phyloP scores from a whole-genome alignment of 371 early-diverging fungal genomes.

The Syncephalastrum sp. region DNA sequence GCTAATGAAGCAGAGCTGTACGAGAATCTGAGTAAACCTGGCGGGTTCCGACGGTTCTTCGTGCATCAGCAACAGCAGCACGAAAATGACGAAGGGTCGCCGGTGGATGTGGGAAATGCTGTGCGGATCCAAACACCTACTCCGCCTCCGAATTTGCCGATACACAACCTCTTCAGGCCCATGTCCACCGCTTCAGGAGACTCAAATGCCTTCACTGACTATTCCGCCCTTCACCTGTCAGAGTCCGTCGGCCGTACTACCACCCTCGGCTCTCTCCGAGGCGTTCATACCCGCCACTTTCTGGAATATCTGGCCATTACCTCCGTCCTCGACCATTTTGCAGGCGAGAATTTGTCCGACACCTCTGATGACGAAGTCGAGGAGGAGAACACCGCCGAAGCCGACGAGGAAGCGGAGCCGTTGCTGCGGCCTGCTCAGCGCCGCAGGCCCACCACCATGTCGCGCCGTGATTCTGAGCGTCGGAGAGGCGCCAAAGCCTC shows the following conservation, averaged over 20 bases:
- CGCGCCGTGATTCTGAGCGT: too few species aligned
- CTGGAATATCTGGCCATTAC: constrained; percentile 68
- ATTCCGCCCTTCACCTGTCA: constrained; percentile 14
- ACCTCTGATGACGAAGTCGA: constrained; percentile 54
- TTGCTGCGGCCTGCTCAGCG: constrained; percentile 28
- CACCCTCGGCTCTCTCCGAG: constrained; percentile 16
- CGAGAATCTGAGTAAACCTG: constrained; percentile 60
- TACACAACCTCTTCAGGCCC: constrained; percentile 26
- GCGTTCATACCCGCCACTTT: constrained; percentile 50
- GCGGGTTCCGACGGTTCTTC: constrained; percentile 72
- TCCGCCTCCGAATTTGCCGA: too few species aligned
- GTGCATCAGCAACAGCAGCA: constrained; percentile 51
- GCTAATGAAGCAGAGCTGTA: constrained; percentile 12
- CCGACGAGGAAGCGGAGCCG: constrained; percentile 28
- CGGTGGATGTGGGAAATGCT: too few species aligned
- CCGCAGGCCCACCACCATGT: neutral
- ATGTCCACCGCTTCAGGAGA: constrained; percentile 24
- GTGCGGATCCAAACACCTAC: too few species aligned
- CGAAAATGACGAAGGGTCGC: neutral
- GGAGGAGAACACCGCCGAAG: constrained; percentile 37
- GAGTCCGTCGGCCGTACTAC: constrained; percentile 15
- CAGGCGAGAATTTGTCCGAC: constrained; percentile 70
- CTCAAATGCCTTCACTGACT: constrained; percentile 13
- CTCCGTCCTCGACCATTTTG: constrained; percentile 65
- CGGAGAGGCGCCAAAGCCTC: too few species aligned